These are phyloP conservation scores for Chlorella sp. DNA, from an alignment of 139 green algal genomes.

Conservation along the genomic window DNA sequence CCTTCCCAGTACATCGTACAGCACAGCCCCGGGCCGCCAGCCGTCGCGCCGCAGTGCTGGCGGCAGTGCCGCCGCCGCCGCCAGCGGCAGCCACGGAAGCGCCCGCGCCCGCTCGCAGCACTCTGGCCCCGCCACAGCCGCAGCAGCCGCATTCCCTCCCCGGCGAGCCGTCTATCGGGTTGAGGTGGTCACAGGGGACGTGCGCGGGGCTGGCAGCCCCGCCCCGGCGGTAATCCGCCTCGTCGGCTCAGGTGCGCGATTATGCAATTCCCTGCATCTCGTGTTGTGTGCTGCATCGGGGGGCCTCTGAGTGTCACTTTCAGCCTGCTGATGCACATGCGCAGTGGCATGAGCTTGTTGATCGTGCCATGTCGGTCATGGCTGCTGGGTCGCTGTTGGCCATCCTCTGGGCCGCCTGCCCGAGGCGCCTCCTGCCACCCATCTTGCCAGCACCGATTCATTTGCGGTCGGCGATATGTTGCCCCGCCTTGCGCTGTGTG, in stretches of 20 bases:
- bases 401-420: no score
- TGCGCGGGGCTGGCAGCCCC: slow-evolving; percentile 80
- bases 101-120: background rate
- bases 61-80: slow-evolving; percentile 1
- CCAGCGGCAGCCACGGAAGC: background rate
- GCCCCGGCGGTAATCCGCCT: slow-evolving; percentile 42
- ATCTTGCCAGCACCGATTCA: no score
- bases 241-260: slow-evolving; percentile 34
- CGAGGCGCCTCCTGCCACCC: no score
- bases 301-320: no score
- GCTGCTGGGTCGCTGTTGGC: no score
- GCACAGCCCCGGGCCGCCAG: background rate
- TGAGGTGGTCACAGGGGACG: slow-evolving; percentile 78
- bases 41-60: background rate
- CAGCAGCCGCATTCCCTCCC: background rate
- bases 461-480: background rate
- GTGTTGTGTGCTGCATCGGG: no score
- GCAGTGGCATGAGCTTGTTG: background rate
- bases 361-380: no score
- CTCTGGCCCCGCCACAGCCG: slow-evolving; percentile 2
- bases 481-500: background rate
- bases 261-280: background rate
- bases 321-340: background rate
- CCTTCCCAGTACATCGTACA: background rate
- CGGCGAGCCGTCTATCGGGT: slow-evolving; percentile 39